phyloP scores from a whole-genome alignment of 306 rosid species.

The Delonix regia region DNA sequence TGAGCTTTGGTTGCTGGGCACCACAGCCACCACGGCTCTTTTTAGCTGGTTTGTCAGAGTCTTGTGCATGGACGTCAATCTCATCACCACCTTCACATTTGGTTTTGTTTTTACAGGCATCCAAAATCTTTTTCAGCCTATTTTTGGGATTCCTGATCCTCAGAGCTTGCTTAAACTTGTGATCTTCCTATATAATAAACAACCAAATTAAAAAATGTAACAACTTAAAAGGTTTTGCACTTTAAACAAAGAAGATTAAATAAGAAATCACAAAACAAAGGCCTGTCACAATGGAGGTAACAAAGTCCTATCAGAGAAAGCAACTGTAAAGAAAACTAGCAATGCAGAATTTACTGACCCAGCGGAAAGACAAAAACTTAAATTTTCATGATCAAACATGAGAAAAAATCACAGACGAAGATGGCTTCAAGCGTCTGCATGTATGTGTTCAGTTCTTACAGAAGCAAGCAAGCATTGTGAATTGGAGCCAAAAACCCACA shows the following conservation, averaged over 20 bases:
- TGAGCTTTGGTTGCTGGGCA: slow-evolving; percentile 96
- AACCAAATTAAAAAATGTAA: slow-evolving; percentile 22
- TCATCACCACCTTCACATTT: slow-evolving; percentile 99
- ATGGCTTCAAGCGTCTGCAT: neutral
- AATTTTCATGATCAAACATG: neutral
- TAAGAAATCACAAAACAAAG: slow-evolving; percentile 11
- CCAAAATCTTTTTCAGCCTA: slow-evolving; percentile 78
- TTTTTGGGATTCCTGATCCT: slow-evolving; percentile 85
- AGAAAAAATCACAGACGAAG: neutral
- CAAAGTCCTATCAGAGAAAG: neutral
- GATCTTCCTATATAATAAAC: slow-evolving; percentile 66
- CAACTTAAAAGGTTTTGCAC: neutral
- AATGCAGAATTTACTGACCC: neutral
- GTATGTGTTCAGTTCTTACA: neutral
- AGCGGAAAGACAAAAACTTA: neutral
- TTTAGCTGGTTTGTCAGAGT: slow-evolving; percentile 73
- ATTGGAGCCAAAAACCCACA: neutral
- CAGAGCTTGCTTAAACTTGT: slow-evolving; percentile 88
- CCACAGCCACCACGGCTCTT: slow-evolving; percentile 98
- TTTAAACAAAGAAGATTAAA: slow-evolving; percentile 1
- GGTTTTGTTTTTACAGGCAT: slow-evolving; percentile 86
- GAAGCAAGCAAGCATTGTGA: neutral
- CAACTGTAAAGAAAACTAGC: neutral
- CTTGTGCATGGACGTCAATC: slow-evolving; percentile 69
- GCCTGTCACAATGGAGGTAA: neutral